phyloP scores from a whole-genome alignment of 805 yeast genomes.

The Candida nitratophila region DNA sequence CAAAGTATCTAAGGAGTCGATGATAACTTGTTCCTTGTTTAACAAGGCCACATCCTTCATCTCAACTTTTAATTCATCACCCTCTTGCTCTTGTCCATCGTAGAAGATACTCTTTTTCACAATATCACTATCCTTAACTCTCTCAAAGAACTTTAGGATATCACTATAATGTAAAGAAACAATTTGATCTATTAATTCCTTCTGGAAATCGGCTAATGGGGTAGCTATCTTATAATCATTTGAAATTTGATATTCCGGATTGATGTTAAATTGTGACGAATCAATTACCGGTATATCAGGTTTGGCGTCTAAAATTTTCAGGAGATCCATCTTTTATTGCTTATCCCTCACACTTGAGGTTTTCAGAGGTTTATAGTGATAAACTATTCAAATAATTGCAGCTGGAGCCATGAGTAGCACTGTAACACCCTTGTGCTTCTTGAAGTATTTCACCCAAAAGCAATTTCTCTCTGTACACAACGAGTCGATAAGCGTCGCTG shows the following conservation, averaged over 20 bases:
- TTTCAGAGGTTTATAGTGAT: too few species aligned
- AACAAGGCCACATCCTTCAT: slow-evolving; percentile 10
- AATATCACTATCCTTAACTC: slow-evolving; percentile 34
- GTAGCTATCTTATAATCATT: slow-evolving; percentile 75
- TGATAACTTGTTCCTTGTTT: slow-evolving; percentile 46
- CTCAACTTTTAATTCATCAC: too few species aligned
- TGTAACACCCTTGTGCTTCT: too few species aligned
- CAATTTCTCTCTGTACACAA: too few species aligned
- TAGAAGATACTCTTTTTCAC: slow-evolving; percentile 5
- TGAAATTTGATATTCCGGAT: slow-evolving; percentile 27
- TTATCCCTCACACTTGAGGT: too few species aligned
- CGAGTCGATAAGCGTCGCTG: too few species aligned
- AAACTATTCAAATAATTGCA: too few species aligned
- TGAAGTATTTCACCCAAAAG: too few species aligned
- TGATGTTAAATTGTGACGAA: slow-evolving; percentile 35
- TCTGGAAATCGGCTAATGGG: slow-evolving; percentile 81
- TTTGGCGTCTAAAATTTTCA: slow-evolving; percentile 69
- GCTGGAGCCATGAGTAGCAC: too few species aligned
- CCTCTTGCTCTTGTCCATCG: too few species aligned
- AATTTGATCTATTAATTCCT: slow-evolving; percentile 84
- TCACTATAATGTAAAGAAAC: slow-evolving; percentile 89
- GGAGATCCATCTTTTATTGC: slow-evolving; percentile 73
- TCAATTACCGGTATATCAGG: slow-evolving; percentile 79
- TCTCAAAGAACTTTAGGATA: slow-evolving; percentile 78
- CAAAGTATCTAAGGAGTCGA: slow-evolving; percentile 72